Evolutionary conservation across 2,329 filamentous ascomycete genomes (phyloP), one percentile per base, ranked within the genome.

Genomic region (Xylariales sp.): DNA sequence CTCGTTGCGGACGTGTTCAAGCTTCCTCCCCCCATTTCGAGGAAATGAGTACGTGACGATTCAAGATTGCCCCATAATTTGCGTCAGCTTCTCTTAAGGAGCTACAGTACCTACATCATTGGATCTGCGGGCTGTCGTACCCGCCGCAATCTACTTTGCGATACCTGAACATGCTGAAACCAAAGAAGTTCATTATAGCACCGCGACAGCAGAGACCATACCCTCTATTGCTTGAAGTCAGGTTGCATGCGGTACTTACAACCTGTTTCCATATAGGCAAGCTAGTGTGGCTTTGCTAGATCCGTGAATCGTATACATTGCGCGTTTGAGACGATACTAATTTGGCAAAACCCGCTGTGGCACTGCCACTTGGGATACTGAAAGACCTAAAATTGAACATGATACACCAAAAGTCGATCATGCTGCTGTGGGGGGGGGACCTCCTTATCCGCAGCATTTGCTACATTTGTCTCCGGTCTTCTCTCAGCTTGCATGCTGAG

Each of bases 381-480:
- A 15, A 18, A 40, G 19, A 25, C 28, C 38, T 45, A 45, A 42
- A 45, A 22, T 34, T 42, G 39, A 39, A 45, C 34, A 42, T 45
- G 43, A 45, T 35, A 45, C 39, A 41, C 33, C 33, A 22, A 31
- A 35, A 41, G 39, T 33, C 41, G 37, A 44, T 44, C 42, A 44
- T 39, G 29, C 25, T 44, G 31, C 18, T 29, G 28, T 27, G n/a
- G n/a, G 24, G n/a, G n/a, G n/a, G n/a, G n/a, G n/a, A n/a, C n/a
- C n/a, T n/a, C n/a, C n/a, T n/a, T n/a, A n/a, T n/a, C n/a, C n/a
- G n/a, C n/a, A n/a, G n/a, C n/a, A n/a, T n/a, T n/a, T n/a, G n/a
- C n/a, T n/a, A n/a, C n/a, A n/a, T n/a, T n/a, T n/a, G n/a, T n/a
- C n/a, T n/a, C n/a, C n/a, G n/a, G n/a, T n/a, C n/a, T n/a, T n/a